A percentile compares a stretch with the other conserved stretches of the same genome.
These are phyloP conservation scores for Tephrocybe sp. DNA, from an alignment of 768 basidiomycete species.

Conservation along the genomic window DNA sequence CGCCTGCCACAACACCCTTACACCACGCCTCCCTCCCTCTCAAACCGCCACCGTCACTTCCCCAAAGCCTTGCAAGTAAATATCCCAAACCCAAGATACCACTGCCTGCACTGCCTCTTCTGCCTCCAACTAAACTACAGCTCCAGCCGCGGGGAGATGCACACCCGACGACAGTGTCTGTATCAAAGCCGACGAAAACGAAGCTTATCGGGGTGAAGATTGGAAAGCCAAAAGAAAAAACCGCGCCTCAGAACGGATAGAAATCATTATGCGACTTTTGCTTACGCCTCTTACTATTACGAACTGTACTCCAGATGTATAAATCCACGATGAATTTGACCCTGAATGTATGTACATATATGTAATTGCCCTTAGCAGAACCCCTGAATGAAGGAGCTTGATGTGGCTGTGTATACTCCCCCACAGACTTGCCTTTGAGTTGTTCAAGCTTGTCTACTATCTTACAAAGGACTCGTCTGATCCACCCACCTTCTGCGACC, in stretches of 20 bases:
- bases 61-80: constrained; percentile 14
- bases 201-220: constrained; percentile 44
- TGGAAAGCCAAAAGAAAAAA: constrained; percentile 32
- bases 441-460: not conserved
- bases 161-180: constrained; percentile 2
- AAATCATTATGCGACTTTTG: no score
- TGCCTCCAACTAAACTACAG: constrained; percentile 11
- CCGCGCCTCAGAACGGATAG: no score
- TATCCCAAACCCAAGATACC: constrained; percentile 20
- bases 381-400: not conserved
- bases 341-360: no score
- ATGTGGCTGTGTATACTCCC: constrained; percentile 19
- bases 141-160: constrained; percentile 8
- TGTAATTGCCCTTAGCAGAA: no score
- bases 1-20: constrained; percentile 7
- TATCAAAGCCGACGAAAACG: constrained; percentile 14
- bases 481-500: not conserved
- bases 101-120: constrained; percentile 27
- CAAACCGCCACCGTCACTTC: constrained; percentile 37
- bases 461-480: not conserved
- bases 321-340: not conserved
- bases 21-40: constrained; percentile 41
- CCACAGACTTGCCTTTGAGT: not conserved
- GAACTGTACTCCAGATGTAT: no score
- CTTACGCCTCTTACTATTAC: no score